Base-by-base conservation (phyloP, 1,284 basidiomycete species). In the Tremellales sp. region DNA sequence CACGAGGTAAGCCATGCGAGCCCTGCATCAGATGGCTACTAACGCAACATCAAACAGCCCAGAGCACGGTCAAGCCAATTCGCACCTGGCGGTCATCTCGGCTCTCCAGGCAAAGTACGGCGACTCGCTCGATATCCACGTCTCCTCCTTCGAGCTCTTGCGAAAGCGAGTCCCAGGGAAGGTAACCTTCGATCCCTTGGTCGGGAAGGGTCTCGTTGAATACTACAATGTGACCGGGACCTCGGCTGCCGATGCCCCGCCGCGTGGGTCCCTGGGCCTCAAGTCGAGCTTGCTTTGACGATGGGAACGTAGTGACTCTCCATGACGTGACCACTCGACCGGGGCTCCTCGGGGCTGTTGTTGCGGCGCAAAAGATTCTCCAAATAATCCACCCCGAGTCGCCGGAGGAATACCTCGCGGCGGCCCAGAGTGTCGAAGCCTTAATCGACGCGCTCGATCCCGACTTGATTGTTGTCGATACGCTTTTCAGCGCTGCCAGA, bases 1-100 rank as follows among this genome's bases (percentile, higher is more conserved):
- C n/a, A n/a, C n/a, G n/a, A n/a, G n/a, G n/a, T n/a, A n/a, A n/a
- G n/a, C n/a, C n/a, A n/a, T n/a, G n/a, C n/a, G n/a, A n/a, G n/a
- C n/a, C n/a, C n/a, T n/a, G n/a, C n/a, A n/a, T n/a, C n/a, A n/a
- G n/a, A n/a, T n/a, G n/a, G n/a, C n/a, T n/a, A n/a, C n/a, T n/a
- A n/a, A n/a, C n/a, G n/a, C n/a, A n/a, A n/a, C n/a, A n/a, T n/a
- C n/a, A n/a, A n/a, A n/a, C 36, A 58, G 56, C 19, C 43, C 51
- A 18, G 58, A 60, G 43, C 46, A 45, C 12, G 58, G 58, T 27
- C 54, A 58, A 31, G 43, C 52, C 40, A 58, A 58, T 31, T 44
- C 48, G 0, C 56, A 58, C 10, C 18, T 61, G 19, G 47, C 50
- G 9, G 46, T 49, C 14, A 58, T 61, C 6, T 18, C 45, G 5